Evolutionary conservation across 2,329 filamentous ascomycete genomes (phyloP).

Genomic region (Peltaster fructicola): DNA sequence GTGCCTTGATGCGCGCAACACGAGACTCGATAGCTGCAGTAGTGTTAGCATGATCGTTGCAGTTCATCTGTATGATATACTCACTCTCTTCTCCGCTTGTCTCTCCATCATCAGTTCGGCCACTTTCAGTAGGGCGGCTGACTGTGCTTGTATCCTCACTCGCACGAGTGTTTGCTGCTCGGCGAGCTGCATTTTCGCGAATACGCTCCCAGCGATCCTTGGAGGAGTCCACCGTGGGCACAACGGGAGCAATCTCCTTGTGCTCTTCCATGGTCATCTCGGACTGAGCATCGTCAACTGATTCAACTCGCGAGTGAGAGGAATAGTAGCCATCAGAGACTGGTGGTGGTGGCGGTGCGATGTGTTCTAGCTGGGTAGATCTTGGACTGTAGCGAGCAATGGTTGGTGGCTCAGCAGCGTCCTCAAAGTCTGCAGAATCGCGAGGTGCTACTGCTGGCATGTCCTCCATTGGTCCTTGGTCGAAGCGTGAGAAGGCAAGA

Average conservation of each 20-base stretch:
- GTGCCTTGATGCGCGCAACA: slow-evolving; percentile 92
- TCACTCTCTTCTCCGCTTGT: slow-evolving; percentile 91
- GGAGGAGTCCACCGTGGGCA: too few relatives aligned
- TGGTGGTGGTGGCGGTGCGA: slow-evolving; percentile 10
- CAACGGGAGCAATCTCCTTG: too few relatives aligned
- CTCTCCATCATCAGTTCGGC: slow-evolving; percentile 54
- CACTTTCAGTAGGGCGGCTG: slow-evolving; percentile 34
- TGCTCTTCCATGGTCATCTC: slow-evolving; percentile 24
- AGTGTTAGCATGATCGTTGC: not conserved
- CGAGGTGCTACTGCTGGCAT: slow-evolving; percentile 65
- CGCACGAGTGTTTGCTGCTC: slow-evolving; percentile 40
- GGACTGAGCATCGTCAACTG: slow-evolving; percentile 19
- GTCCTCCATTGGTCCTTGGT: slow-evolving; percentile 74
- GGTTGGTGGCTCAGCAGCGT: slow-evolving; percentile 1
- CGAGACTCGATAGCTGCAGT: slow-evolving; percentile 78
- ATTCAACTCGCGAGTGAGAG: slow-evolving; percentile 1
- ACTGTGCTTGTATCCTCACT: slow-evolving; percentile 43
- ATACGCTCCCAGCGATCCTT: slow-evolving; percentile 94
- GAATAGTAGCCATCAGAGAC: slow-evolving; percentile 4
- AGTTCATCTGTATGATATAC: slow-evolving; percentile 20
- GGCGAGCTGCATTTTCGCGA: slow-evolving; percentile 77
- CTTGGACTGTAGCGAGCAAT: slow-evolving; percentile 5
- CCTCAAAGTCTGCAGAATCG: slow-evolving; percentile 14
- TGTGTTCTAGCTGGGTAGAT: slow-evolving; percentile 5
- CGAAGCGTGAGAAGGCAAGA: slow-evolving; percentile 51